A percentile compares a stretch with the other conserved stretches of the same genome.
Evolutionary conservation across 257 asterid species (phyloP).

Genomic region (Gentiana macrophylla): DNA sequence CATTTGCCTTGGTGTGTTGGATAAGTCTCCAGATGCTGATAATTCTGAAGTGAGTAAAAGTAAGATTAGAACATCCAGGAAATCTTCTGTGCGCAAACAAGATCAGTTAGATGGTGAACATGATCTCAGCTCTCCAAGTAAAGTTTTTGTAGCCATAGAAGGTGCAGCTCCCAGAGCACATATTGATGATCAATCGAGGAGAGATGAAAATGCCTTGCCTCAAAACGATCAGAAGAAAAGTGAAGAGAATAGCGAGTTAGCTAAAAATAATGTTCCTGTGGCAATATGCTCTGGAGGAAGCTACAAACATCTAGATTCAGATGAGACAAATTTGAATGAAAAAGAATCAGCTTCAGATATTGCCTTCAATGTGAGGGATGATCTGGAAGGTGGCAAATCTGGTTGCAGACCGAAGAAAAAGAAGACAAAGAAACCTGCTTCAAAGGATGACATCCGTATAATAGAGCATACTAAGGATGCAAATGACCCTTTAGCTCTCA

Average conservation of each 20-base stretch:
- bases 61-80: constrained; percentile 25
- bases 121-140: constrained; percentile 6
- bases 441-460: constrained; percentile 1
- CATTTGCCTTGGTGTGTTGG: constrained; percentile 14
- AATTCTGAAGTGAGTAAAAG: constrained; percentile 23
- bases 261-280: not conserved
- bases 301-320: not conserved
- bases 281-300: constrained; percentile 2
- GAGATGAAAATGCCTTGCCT: not conserved
- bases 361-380: constrained; percentile 11
- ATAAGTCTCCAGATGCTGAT: constrained; percentile 18
- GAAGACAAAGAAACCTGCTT: constrained; percentile 4
- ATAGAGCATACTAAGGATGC: constrained; percentile 13
- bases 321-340: constrained; percentile 1
- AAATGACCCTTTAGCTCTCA: constrained; percentile 12
- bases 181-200: constrained; percentile 2
- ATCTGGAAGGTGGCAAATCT: constrained; percentile 6
- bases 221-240: not conserved
- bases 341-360: constrained; percentile 1
- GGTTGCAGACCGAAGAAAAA: constrained; percentile 10
- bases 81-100: constrained; percentile 17
- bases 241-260: constrained; percentile 1
- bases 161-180: constrained; percentile 1
- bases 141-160: not conserved
- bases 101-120: constrained; percentile 21